Evolutionary conservation across 345 rosid species (phyloP), one percentile per base, ranked within the genome.

Genomic region (Crucihimalaya himalaica): DNA sequence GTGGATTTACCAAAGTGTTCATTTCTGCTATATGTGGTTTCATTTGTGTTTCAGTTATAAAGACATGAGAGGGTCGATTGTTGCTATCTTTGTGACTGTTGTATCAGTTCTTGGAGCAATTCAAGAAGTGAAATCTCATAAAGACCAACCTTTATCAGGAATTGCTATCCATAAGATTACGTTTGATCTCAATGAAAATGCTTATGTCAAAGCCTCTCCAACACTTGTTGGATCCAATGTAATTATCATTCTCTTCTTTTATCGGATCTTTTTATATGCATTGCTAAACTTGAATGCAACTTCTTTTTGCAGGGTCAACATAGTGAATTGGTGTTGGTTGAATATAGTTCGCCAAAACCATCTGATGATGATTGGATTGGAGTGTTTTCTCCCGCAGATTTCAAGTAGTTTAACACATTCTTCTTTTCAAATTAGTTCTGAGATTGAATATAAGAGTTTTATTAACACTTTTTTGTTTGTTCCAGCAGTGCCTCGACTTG

Each of bases 301-400:
- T 3, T 20, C 28, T 6, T 1, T 46, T 51, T 39, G 60, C 66
- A 87, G 96, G 92, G 90, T 57, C 81, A 78, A 72, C 86, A 80
- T 74, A 66, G 86, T 6, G 91, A 86, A 48, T 76, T 84, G 81
- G 83, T 86, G 39, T 78, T 74, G 23, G 81, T 90, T 42, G 80
- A 84, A 46, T 88, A 68, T 65, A 56, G 55, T 55, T 83, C 82
- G 66, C 82, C 83, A 3, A 79, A 75, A 48, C 90, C 97, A 43
- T 83, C 88, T 12, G 56, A 64, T 80, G 88, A 83, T 82, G 90
- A 90, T 68, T 86, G 96, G 91, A 85, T 90, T 74, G 96, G 86
- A 51, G 91, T 89, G 28, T 87, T 89, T 81, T 89, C 96, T 56
- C 91, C 93, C 68, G 83, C 87, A 57, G 82, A 88, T 77, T 85